A percentile compares a stretch with the other conserved stretches of the same genome.
Conservation (phyloP, 768 basidiomycete genomes). For the Mycena olivaceomarginata region DNA sequence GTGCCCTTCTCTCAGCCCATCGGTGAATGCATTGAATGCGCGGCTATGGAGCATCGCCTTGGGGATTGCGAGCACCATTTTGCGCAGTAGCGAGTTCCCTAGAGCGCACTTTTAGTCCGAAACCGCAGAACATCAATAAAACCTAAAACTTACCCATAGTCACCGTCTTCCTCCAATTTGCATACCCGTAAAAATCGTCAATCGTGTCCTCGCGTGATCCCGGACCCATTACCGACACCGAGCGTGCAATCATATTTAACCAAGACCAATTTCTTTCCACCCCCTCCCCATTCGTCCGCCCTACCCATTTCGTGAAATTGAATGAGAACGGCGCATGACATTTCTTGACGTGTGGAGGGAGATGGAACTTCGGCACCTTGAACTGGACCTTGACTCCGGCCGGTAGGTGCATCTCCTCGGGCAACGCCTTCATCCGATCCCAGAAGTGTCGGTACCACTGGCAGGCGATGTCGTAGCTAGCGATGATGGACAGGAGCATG, state of each 20-base stretch:
- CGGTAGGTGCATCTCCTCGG: slow-evolving; percentile 13
- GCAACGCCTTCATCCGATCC: slow-evolving; percentile 34
- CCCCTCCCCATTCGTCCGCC: slow-evolving; percentile 49
- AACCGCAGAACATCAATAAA: too few relatives aligned
- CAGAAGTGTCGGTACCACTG: slow-evolving; percentile 46
- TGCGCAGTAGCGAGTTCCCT: slow-evolving; percentile 14
- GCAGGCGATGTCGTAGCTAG: slow-evolving; percentile 52
- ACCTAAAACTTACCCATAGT: slow-evolving; percentile 6
- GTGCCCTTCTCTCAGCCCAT: slow-evolving; percentile 37
- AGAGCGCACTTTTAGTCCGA: too few relatives aligned
- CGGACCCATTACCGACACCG: slow-evolving; percentile 44
- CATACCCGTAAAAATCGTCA: slow-evolving; percentile 43
- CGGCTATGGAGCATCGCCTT: slow-evolving; percentile 40
- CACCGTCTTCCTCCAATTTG: slow-evolving; percentile 37
- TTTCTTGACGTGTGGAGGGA: slow-evolving; percentile 35
- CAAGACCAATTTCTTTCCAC: slow-evolving; percentile 46
- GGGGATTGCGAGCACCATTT: slow-evolving; percentile 38
- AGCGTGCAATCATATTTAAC: slow-evolving; percentile 41
- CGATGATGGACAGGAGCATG: slow-evolving; percentile 14
- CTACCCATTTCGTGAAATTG: slow-evolving; percentile 42
- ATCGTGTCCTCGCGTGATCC: slow-evolving; percentile 39
- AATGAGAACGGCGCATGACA: slow-evolving; percentile 45
- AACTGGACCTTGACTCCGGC: background rate
- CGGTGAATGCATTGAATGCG: slow-evolving; percentile 39
- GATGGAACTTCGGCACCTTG: slow-evolving; percentile 52